Evolutionary conservation across 2,329 filamentous ascomycete genomes (phyloP), one percentile per base, ranked within the genome.

Genomic region (Neofusicoccum parvum): DNA sequence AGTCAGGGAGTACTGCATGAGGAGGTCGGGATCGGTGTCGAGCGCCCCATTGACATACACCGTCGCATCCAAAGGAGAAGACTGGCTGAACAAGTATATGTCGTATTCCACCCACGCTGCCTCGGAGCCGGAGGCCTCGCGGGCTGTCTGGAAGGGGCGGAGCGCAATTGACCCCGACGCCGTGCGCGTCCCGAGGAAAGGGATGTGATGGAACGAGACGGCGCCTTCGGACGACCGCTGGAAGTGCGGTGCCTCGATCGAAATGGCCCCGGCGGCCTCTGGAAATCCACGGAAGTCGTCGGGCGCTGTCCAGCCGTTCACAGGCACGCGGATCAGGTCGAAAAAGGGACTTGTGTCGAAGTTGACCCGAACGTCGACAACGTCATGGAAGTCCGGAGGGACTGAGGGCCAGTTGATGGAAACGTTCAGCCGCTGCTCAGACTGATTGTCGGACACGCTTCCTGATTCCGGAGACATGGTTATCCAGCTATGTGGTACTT

Each of bases 1-100:
- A 3, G 75, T 76, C 2, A 85, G 70, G 1, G 82, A 81, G 63
- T 81, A 85, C 32, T 74, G 73, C 75, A 86, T 80, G 10, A 74
- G 78, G 4, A 78, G 74, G 3, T 70, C 70, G 0, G 83, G 82
- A 60, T 85, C 79, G 0, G 80, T 80, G 67, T 85, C 83, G 5
- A 86, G 75, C 2, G 81, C 76, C 5, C 74, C 68, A 11, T 74
- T 75, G 20, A 79, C 73, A 34, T 76, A 74, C 2, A 76, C 51
- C 5, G 72, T 73, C 1, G 74, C 37, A 1, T 68, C 69, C 15
- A 66, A 50, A 2, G 58, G 65, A 2, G 43, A 14, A 10, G 48
- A 43, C n/a, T 36, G 23, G 10, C 53, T 64, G 69, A 71, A 70
- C 23, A 70, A 45, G 59, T 71, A 72, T 32, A 72, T 66, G 46